phyloP scores from a whole-genome alignment of 768 basidiomycete species.

The Boletus rex-veris region DNA sequence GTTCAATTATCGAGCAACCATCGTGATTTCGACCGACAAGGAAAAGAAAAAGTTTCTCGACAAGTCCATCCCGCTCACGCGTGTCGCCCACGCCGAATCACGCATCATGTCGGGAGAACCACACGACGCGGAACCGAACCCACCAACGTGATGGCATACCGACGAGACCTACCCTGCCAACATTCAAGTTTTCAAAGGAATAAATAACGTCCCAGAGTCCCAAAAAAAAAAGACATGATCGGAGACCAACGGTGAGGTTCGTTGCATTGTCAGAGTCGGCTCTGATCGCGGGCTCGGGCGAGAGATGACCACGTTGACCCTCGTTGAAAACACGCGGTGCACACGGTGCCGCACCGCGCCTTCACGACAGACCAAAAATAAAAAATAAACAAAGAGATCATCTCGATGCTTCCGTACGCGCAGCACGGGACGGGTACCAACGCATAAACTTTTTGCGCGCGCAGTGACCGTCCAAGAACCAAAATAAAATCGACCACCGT shows the following conservation, averaged over 20 bases:
- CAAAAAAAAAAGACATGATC: conserved; percentile 1
- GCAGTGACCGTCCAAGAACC: neutral
- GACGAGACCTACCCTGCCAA: too few relatives aligned
- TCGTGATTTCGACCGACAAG: too few relatives aligned
- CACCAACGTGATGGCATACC: neutral
- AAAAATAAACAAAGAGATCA: neutral
- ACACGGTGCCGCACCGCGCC: conserved; percentile 9
- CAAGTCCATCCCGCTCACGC: neutral
- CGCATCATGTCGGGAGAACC: neutral
- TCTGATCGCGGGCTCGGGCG: conserved; percentile 3
- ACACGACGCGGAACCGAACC: conserved; percentile 10
- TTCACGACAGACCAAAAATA: neutral
- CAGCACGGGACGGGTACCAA: neutral
- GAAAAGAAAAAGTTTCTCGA: neutral
- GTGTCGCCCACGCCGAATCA: neutral
- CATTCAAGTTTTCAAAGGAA: too few relatives aligned
- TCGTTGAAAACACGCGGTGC: conserved; percentile 27
- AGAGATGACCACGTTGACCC: conserved; percentile 5
- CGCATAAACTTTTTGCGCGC: neutral
- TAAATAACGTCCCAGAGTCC: too few relatives aligned
- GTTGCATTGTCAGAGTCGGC: neutral
- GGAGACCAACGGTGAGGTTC: neutral
- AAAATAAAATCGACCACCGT: neutral
- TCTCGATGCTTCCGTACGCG: too few relatives aligned
- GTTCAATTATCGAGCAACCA: too few relatives aligned